Base-by-base conservation (phyloP, 1,139 yeast species). In the Pneumocystis carinii region DNA sequence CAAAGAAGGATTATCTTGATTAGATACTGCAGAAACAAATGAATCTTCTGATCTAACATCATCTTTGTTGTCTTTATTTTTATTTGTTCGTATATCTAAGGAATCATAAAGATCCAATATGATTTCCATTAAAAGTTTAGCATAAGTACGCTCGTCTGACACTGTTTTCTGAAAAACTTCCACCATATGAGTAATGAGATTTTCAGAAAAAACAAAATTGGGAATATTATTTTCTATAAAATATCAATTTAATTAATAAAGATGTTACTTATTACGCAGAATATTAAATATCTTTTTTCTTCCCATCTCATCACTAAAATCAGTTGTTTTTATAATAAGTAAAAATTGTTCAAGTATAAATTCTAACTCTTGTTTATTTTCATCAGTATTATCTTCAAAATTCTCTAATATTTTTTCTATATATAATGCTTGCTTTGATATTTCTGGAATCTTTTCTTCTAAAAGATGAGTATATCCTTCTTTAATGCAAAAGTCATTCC, bases 261-360 rank as follows among this genome's bases (percentile, higher is more conserved):
- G 39, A 39, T 59, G 37, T 29, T 66, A 55, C 36, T 58, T 57
- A 27, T 82, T 77, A 74, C 96, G 81, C 19, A 90, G 79, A 4
- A 86, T 81, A 63, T 83, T 86, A 59, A 89, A 75, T 83, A 89
- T 85, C 61, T 84, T 83, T 71, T 96, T 80, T 71, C 97, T 82
- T 6, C 97, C 97, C 62, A 87, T 82, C 72, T 90, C 97, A 75
- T 92, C 98, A 68, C 90, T 86, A 70, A 83, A 89, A 72, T 92
- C 98, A 71, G 85, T 87, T 55, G 82, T 82, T 59, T 80, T 80
- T 0, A 92, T 85, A 55, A 89, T 81, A 8, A 78, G 74, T 56
- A 92, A 73, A 41, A 94, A 72, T 72, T 92, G 96, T 66, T 84
- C 83, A 60, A 89, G 80, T 61, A 90, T 82, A 70, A 85, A 90